These are phyloP conservation scores for Debaryomyces prosopidis DNA, from an alignment of 805 yeast species.

Conservation along the genomic window DNA sequence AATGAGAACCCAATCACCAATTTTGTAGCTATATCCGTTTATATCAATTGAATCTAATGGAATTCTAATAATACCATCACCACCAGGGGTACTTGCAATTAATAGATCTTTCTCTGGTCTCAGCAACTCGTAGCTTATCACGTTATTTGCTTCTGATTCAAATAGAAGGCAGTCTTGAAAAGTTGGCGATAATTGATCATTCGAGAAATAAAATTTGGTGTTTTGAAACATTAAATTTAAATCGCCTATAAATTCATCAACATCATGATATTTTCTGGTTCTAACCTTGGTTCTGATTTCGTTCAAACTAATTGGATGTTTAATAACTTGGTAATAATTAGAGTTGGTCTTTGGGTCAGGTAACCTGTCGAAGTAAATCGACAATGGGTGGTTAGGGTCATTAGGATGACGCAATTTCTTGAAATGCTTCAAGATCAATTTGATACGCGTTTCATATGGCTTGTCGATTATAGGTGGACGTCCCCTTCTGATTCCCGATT, in stretches of 20 bases:
- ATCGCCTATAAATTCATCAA: constrained; percentile 76
- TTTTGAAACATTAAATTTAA: constrained; percentile 73
- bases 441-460: constrained; percentile 90
- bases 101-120: constrained; percentile 81
- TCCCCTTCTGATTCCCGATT: constrained; percentile 70
- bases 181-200: constrained; percentile 56
- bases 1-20: constrained; percentile 94
- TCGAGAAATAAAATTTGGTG: constrained; percentile 58
- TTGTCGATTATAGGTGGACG: constrained; percentile 89
- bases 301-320: constrained; percentile 65
- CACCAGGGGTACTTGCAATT: constrained; percentile 36
- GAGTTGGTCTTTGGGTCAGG: constrained; percentile 65
- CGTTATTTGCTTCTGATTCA: constrained; percentile 58
- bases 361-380: constrained; percentile 73
- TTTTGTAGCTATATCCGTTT: constrained; percentile 69
- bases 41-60: constrained; percentile 80
- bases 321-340: constrained; percentile 53
- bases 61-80: constrained; percentile 57
- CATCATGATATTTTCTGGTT: constrained; percentile 75
- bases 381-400: constrained; percentile 49
- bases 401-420: constrained; percentile 65
- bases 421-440: constrained; percentile 77
- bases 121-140: constrained; percentile 67
- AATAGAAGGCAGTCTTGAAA: constrained; percentile 62
- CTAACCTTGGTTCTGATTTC: constrained; percentile 82